Percentiles rank a stretch among this genome's conserved stretches.
These are phyloP conservation scores for Trichoderma semiorbis DNA, from an alignment of 2,329 filamentous ascomycete genomes.

Conservation along the genomic window DNA sequence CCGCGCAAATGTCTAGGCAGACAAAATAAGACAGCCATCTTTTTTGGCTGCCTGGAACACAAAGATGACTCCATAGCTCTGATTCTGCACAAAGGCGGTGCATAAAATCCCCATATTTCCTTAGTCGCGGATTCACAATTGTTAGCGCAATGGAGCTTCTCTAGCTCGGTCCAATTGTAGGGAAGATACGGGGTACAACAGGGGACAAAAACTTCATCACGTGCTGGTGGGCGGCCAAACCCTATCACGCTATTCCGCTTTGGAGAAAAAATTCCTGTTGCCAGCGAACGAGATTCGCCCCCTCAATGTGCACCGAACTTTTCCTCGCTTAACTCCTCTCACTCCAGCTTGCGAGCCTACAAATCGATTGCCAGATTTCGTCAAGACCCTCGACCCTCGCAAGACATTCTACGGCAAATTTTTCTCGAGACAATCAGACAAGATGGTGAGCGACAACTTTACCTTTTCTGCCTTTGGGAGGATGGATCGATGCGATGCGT, in stretches of 20 bases:
- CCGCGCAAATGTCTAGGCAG: slow-evolving; percentile 13
- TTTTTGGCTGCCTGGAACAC: slow-evolving; percentile 7
- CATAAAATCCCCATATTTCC: slow-evolving; percentile 5
- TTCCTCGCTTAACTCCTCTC: slow-evolving; percentile 47
- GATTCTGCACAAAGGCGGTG: background rate
- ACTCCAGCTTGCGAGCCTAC: slow-evolving; percentile 47
- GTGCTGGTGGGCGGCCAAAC: slow-evolving; percentile 36
- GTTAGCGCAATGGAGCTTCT: slow-evolving; percentile 13
- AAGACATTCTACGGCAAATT: slow-evolving; percentile 41
- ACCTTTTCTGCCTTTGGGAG: slow-evolving; percentile 19
- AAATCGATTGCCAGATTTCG: slow-evolving; percentile 57
- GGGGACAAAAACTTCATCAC: slow-evolving; percentile 28
- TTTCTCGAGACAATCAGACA: slow-evolving; percentile 53
- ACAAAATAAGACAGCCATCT: background rate
- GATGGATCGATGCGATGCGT: slow-evolving; percentile 22
- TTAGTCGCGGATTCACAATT: slow-evolving; percentile 17
- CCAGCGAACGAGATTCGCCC: slow-evolving; percentile 34
- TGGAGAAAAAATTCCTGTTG: slow-evolving; percentile 38
- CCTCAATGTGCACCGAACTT: slow-evolving; percentile 44
- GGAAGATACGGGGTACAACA: background rate
- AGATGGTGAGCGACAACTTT: slow-evolving; percentile 59
- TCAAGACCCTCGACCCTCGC: slow-evolving; percentile 48
- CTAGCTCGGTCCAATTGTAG: slow-evolving; percentile 23
- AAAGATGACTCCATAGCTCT: background rate
- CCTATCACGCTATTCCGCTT: slow-evolving; percentile 39